Conservation (phyloP, 805 yeast genomes). For the Clavispora fructus region DNA sequence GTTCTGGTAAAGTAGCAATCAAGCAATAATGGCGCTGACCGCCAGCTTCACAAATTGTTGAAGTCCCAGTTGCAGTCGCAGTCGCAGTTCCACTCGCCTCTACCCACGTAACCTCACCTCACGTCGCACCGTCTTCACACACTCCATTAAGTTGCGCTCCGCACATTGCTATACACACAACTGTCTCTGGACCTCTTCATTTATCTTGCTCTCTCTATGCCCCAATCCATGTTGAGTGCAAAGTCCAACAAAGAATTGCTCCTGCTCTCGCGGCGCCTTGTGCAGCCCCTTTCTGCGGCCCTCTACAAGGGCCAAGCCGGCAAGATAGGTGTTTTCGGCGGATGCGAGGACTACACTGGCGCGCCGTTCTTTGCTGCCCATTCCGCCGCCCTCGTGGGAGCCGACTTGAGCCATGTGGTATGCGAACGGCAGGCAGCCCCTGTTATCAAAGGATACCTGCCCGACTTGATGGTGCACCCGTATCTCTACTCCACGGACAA, state of each 20-base stretch:
- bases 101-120: no score
- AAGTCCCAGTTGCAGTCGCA: no score
- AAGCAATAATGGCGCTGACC: no score
- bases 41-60: no score
- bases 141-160: not conserved
- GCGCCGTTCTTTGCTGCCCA: constrained; percentile 92
- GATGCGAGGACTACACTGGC: constrained; percentile 93
- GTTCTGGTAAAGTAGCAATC: no score
- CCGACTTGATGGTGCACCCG: constrained; percentile 96
- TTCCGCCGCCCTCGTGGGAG: constrained; percentile 79
- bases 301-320: constrained; percentile 95
- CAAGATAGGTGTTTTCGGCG: constrained; percentile 81
- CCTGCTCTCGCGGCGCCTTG: constrained; percentile 44
- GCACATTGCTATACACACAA: not conserved
- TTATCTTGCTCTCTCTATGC: not conserved
- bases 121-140: not conserved
- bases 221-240: constrained; percentile 8
- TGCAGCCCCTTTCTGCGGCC: constrained; percentile 69
- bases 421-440: constrained; percentile 77
- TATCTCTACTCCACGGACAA: constrained; percentile 53
- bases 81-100: no score
- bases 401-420: constrained; percentile 85
- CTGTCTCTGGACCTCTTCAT: no score
- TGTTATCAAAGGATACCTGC: constrained; percentile 81
- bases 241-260: constrained; percentile 42